A percentile compares a stretch with the other conserved stretches of the same genome.
Evolutionary conservation across 495 filamentous ascomycete species (phyloP).

Genomic region (Margaritispora aquatica): DNA sequence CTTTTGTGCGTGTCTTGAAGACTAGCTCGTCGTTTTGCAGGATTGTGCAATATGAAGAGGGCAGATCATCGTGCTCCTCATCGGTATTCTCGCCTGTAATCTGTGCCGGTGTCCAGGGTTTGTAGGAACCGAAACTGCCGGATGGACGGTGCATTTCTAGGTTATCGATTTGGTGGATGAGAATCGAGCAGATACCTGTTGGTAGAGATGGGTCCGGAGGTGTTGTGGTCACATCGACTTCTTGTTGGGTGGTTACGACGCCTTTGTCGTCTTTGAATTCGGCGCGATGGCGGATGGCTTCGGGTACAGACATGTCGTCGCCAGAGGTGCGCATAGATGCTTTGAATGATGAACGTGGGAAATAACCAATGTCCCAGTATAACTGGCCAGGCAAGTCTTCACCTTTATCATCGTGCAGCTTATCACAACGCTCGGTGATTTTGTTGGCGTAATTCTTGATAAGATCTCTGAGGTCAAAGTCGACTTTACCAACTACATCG

Average conservation of each 20-base stretch:
- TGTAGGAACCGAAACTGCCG: conserved; percentile 42
- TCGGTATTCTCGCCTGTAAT: conserved; percentile 55
- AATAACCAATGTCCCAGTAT: conserved; percentile 69
- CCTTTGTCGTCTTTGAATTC: conserved; percentile 64
- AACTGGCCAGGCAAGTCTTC: conserved; percentile 64
- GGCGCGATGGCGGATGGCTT: conserved; percentile 48
- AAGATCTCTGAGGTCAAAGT: conserved; percentile 65
- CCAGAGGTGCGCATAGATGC: conserved; percentile 59
- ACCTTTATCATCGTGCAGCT: conserved; percentile 56
- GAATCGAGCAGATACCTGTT: conserved; percentile 54
- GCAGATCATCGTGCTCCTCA: conserved; percentile 52
- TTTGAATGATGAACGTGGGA: conserved; percentile 57
- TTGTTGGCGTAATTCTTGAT: conserved; percentile 64
- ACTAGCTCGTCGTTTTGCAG: conserved; percentile 46
- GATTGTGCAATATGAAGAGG: conserved; percentile 64
- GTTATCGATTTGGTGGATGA: conserved; percentile 67
- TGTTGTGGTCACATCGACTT: conserved; percentile 60
- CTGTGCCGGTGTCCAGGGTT: conserved; percentile 61
- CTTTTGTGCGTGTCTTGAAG: conserved; percentile 10
- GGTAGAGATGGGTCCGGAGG: conserved; percentile 68
- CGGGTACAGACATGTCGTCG: conserved; percentile 52
- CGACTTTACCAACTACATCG: conserved; percentile 66
- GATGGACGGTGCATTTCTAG: conserved; percentile 58
- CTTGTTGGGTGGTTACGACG: conserved; percentile 46
- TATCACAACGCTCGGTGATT: conserved; percentile 61